These are phyloP conservation scores for Colletotrichum sp. DNA, from an alignment of 2,329 filamentous ascomycete genomes.

Conservation along the genomic window DNA sequence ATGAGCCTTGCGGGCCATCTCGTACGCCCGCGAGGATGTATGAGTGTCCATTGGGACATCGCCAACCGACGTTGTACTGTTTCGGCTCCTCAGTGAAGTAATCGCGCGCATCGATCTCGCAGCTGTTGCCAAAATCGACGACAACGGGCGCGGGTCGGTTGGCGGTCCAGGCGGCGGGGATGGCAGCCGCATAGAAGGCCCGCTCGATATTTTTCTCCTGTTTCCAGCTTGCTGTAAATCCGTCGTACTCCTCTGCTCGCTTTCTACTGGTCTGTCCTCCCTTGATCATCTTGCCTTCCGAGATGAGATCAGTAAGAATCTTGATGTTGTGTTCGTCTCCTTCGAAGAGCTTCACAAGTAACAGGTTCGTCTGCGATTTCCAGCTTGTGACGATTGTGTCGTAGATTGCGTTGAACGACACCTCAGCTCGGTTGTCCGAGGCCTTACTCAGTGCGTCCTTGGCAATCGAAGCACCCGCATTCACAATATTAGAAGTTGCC, in stretches of 20 bases:
- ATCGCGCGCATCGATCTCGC: neutral
- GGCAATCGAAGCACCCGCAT: neutral
- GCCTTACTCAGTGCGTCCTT: neutral
- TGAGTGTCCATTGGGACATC: neutral
- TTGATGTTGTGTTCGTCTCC: neutral
- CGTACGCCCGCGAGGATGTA: neutral
- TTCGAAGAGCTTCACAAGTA: neutral
- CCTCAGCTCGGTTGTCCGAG: neutral
- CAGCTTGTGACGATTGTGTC: neutral
- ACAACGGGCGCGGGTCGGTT: slow-evolving; percentile 2
- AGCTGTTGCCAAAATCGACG: neutral
- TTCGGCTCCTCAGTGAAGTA: neutral
- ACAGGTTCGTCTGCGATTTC: neutral
- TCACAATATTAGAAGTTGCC: neutral
- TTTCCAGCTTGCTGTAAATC: neutral
- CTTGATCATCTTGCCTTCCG: neutral
- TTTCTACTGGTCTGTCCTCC: neutral
- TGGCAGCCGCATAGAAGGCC: slow-evolving; percentile 1
- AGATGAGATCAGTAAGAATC: neutral
- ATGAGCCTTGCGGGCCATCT: neutral
- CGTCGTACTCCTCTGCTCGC: neutral
- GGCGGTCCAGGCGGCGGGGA: slow-evolving; percentile 1
- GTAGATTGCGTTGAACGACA: neutral
- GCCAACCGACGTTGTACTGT: neutral
- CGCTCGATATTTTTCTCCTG: neutral